Conservation (phyloP, 73 alveolate genomes). For the Blepharisma japonicum region DNA sequence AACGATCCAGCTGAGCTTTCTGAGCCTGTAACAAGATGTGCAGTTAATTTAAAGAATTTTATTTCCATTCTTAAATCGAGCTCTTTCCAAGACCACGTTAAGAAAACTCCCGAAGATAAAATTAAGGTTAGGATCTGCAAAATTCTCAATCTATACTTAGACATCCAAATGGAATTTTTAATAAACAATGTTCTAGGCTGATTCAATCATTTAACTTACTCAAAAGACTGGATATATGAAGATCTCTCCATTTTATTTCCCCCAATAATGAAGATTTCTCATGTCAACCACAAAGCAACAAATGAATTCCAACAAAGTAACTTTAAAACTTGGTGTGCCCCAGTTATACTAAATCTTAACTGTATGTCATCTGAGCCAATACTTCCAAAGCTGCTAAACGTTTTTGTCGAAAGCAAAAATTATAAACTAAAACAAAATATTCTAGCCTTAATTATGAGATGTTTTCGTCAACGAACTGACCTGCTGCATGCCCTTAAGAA, state of each 20-base stretch:
- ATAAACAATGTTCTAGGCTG: constrained; percentile 10
- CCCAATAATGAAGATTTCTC: neutral
- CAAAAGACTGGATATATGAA: neutral
- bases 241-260: neutral
- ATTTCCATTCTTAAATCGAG: neutral
- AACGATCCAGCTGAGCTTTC: neutral
- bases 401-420: constrained; percentile 8
- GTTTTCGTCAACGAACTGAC: neutral
- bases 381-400: neutral
- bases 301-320: neutral
- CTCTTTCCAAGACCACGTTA: neutral
- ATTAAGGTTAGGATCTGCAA: constrained; percentile 17
- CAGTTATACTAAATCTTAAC: neutral
- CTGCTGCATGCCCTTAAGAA: neutral
- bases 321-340: neutral
- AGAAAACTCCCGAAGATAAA: neutral
- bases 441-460: neutral
- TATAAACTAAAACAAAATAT: constrained; percentile 3
- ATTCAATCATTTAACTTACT: neutral
- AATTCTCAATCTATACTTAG: neutral
- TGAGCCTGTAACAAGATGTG: constrained; percentile 15
- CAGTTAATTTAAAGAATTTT: constrained; percentile 15
- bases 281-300: neutral
- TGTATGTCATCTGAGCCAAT: neutral
- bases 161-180: constrained; percentile 4